Base-by-base conservation (phyloP, 352 stramenopile species). In the Phytophthora boehmeriae region DNA sequence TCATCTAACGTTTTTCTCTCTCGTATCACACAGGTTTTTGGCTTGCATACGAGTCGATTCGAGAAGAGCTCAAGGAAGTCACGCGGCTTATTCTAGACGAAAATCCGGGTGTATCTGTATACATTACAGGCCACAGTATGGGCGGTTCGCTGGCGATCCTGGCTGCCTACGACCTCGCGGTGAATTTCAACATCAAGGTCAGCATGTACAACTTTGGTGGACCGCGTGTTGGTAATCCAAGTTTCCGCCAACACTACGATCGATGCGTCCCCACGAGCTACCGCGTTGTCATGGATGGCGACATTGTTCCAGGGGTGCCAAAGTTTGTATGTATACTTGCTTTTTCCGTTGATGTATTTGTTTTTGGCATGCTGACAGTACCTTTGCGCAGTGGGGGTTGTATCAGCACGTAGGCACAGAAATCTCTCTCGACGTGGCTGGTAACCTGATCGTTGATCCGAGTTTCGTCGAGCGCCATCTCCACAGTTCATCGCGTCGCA, bases 41-140 rank as follows among this genome's bases (percentile, higher is more conserved):
- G 86, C 82, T 81, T 41, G 86, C 86, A n/a, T 93, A 94, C 49
- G 84, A 80, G 22, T 93, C 88, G 6, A 83, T 95, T 9, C 75
- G 86, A 43, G 73, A 78, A 17, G 83, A 96, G 45, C 56, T 96
- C 4, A 85, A 88, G 32, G 84, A 92, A 62, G 79, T 90, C 17
- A 80, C 88, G 43, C 80, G 84, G 6, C 69, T 95, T 17, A 83
- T 95, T 13, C 49, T 95, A 23, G 82, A 95, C 43, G 86, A 95
- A 65, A 85, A 95, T 23, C 84, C 86, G 2, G 83, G 86, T n/a
- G 73, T 92, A n/a, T 86, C 74, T 5, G 77, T 98, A 8, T 98
- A 96, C 63, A 67, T 98, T 10, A 97, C 91, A 10, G 95, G 95
- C 0, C 94, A 98, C 69, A 96, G 83, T 46, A 88, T 98, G 63